phyloP scores from a whole-genome alignment of 2,329 filamentous ascomycete genomes.

The Neocucurbitaria cava region DNA sequence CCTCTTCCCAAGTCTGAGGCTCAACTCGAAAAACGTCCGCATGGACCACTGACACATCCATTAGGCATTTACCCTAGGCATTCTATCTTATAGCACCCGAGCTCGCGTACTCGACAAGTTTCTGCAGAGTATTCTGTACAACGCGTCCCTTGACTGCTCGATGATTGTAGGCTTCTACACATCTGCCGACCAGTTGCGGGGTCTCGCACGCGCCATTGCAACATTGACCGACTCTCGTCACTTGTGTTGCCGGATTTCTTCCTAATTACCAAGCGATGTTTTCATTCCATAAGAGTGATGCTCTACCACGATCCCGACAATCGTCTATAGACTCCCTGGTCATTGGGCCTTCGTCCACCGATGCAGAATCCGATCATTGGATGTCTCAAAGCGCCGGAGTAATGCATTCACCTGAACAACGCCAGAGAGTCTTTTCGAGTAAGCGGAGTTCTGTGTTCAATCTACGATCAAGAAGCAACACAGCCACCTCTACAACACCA shows the following conservation, averaged over 20 bases:
- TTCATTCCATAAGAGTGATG: conserved; percentile 45
- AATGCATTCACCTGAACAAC: conserved; percentile 42
- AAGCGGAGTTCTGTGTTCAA: conserved; percentile 48
- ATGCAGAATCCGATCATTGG: conserved; percentile 33
- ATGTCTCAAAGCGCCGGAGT: conserved; percentile 34
- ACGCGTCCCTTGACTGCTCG: conserved; percentile 21
- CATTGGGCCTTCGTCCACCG: conserved; percentile 25
- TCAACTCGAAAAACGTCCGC: conserved; percentile 26
- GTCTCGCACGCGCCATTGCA: conserved; percentile 29
- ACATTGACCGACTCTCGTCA: conserved; percentile 32
- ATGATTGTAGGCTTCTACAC: conserved; percentile 34
- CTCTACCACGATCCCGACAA: conserved; percentile 37
- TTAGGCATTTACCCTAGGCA: conserved; percentile 17
- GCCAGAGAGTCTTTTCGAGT: conserved; percentile 22
- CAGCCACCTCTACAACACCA: conserved; percentile 42
- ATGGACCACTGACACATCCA: conserved; percentile 34
- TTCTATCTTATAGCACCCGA: conserved; percentile 25
- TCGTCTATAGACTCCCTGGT: conserved; percentile 43
- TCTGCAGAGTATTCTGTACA: conserved; percentile 26
- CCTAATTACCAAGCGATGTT: conserved; percentile 40
- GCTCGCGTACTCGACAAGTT: conserved; percentile 34
- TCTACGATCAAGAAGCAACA: conserved; percentile 48
- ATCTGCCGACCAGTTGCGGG: conserved; percentile 36
- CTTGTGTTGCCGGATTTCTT: conserved; percentile 16
- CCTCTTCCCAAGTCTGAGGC: conserved; percentile 15